These are phyloP conservation scores for Chaetoceros tenuissimus DNA, from an alignment of 108 stramenopile species.

Conservation along the genomic window DNA sequence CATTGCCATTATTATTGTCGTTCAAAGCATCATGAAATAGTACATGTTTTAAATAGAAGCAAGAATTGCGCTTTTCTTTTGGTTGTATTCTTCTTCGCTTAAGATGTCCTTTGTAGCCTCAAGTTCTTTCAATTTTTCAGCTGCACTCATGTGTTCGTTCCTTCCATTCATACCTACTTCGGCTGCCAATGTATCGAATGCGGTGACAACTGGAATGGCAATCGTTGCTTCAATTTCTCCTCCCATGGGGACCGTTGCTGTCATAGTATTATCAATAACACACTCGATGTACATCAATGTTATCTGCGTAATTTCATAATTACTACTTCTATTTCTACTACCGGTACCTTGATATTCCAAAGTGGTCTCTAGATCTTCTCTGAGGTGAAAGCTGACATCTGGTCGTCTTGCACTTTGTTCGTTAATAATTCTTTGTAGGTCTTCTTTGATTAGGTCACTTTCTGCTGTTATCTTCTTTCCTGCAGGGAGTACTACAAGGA, in stretches of 20 bases:
- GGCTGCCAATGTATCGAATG: background rate
- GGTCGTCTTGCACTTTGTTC: background rate
- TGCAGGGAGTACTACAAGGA: background rate
- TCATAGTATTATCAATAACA: no score
- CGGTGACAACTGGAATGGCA: background rate
- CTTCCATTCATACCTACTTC: background rate
- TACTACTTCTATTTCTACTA: no score
- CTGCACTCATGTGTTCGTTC: background rate
- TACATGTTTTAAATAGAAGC: slow-evolving; percentile 13
- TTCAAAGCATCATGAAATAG: no score
- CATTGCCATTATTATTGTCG: no score
- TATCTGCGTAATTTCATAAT: no score
- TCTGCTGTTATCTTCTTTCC: background rate
- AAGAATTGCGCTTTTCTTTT: slow-evolving; percentile 9
- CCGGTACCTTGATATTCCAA: no score
- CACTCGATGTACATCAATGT: no score
- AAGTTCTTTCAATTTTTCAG: slow-evolving; percentile 10
- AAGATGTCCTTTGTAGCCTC: slow-evolving; percentile 8
- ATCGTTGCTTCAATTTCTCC: no score
- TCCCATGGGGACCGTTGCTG: no score
- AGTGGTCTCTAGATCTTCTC: background rate
- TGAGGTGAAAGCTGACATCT: background rate
- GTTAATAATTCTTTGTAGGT: background rate
- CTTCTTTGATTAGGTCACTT: background rate
- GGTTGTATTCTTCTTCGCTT: slow-evolving; percentile 9